Base-by-base conservation (phyloP, 2,329 filamentous ascomycete species). In the Aspergillus novoparasiticus region DNA sequence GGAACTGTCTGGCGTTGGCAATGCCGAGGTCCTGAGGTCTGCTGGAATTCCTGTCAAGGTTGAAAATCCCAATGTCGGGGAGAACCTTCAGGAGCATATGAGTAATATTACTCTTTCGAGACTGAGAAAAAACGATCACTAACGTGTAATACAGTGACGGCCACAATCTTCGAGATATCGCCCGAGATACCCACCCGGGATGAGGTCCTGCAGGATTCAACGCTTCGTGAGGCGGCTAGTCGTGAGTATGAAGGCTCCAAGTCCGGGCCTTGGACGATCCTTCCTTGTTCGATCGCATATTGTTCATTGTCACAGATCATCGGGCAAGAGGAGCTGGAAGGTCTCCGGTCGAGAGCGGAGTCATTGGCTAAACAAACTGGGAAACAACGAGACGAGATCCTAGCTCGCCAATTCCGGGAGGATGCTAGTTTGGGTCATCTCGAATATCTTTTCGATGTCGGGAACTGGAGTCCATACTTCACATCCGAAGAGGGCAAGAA, bases 1-100 rank as follows among this genome's bases (percentile, higher is more conserved):
- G n/a, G 87, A 90, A 66, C 76, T 89, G 2, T 89, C 86, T 0
- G 87, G 88, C 0, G 81, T 90, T 45, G 88, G 88, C 4, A 77
- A 80, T 53, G 75, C 77, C 3, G 70, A 77, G 0, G 68, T 84
- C 9, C 75, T 86, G 5, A 66, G 76, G 16, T 70, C 73, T 2
- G 79, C 78, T 3, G 79, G 79, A 0, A 78, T 86, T n/a, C 68
- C 78, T 14, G 72, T 78, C 36, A 81, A 80, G 61, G 73, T 85
- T 19, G 71, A 77, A 26, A 81, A 80, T 50, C 73, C 76, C 2
- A 78, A 77, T 12, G 81, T 85, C 4, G 84, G 83, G 28, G 79
- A 80, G 56, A 83, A 84, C 62, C 75, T 85, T 53, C 83, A 85
- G 65, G 83, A 85, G 54, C 82, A 83, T 70, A 71, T 78, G 61